A percentile compares a stretch with the other conserved stretches of the same genome.
These are phyloP conservation scores for Dendrocalamus latiflorus DNA, from an alignment of 202 grass and related monocot species.

Conservation along the genomic window DNA sequence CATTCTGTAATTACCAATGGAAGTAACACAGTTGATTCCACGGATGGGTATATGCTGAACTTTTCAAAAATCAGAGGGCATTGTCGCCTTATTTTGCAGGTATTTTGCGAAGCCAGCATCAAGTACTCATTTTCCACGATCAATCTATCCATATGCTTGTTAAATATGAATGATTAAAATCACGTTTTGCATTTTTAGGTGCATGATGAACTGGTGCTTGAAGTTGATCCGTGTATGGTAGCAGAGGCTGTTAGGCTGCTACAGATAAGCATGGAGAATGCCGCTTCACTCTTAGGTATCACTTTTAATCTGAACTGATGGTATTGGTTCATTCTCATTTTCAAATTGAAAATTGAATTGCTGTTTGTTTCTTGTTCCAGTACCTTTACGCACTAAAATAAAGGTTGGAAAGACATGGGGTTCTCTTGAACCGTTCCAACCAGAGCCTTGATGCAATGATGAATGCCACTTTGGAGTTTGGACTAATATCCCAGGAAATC, in stretches of 20 bases:
- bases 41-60: constrained; percentile 28
- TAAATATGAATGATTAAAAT: neutral
- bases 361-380: constrained; percentile 48
- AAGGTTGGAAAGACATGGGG: constrained; percentile 90
- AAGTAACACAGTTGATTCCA: constrained; percentile 27
- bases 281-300: constrained; percentile 74
- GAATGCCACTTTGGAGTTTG: neutral
- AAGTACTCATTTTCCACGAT: constrained; percentile 18
- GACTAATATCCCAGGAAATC: neutral
- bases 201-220: constrained; percentile 90
- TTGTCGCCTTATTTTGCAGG: constrained; percentile 87
- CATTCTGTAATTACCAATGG: constrained; percentile 61
- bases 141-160: neutral
- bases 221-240: constrained; percentile 58
- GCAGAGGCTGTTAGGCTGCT: constrained; percentile 60
- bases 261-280: constrained; percentile 75
- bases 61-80: constrained; percentile 58
- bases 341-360: constrained; percentile 20
- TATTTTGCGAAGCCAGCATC: constrained; percentile 2
- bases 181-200: constrained; percentile 48
- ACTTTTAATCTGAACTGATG: constrained; percentile 13
- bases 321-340: neutral
- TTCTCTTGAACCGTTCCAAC: constrained; percentile 67
- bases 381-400: constrained; percentile 82
- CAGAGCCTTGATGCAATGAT: constrained; percentile 37